These are phyloP conservation scores for Metschnikowia cubensis DNA, from an alignment of 805 yeast species.

Conservation along the genomic window DNA sequence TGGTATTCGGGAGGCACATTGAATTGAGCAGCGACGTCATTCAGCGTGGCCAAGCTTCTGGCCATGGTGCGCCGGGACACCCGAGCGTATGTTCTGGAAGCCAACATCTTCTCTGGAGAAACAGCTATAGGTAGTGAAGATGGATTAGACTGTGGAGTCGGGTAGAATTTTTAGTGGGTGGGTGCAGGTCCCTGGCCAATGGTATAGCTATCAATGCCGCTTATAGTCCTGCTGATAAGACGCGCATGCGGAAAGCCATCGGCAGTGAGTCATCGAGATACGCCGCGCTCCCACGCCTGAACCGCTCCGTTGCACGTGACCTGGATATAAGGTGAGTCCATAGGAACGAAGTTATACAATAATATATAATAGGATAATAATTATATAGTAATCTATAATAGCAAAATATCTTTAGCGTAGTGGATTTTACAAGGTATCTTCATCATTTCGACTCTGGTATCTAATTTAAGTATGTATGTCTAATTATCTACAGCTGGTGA, in stretches of 20 bases:
- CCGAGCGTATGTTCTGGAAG: conserved; percentile 11
- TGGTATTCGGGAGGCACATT: conserved; percentile 56
- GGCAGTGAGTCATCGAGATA: conserved; percentile 3
- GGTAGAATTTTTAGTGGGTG: not conserved
- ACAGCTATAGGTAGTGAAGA: not conserved
- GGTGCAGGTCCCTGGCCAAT: conserved; percentile 11
- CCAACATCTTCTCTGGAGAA: conserved; percentile 13
- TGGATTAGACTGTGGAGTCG: not conserved
- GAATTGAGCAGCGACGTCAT: conserved; percentile 20
- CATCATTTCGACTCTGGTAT: no score
- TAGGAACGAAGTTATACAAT: no score
- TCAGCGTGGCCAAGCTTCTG: conserved; percentile 31
- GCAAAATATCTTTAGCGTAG: no score
- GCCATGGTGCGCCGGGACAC: conserved; percentile 9
- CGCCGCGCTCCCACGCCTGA: conserved; percentile 4
- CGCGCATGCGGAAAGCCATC: not conserved
- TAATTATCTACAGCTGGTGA: no score
- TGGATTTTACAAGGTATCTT: no score
- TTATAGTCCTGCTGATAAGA: conserved; percentile 15
- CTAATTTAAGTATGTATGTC: no score
- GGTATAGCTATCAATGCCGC: conserved; percentile 8
- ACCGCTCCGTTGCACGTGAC: conserved; percentile 3
- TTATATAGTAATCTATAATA: no score
- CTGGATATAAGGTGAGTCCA: not conserved
- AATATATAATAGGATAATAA: no score